Conservation (phyloP, 1,284 basidiomycete species). For the Puccinia polysora region DNA sequence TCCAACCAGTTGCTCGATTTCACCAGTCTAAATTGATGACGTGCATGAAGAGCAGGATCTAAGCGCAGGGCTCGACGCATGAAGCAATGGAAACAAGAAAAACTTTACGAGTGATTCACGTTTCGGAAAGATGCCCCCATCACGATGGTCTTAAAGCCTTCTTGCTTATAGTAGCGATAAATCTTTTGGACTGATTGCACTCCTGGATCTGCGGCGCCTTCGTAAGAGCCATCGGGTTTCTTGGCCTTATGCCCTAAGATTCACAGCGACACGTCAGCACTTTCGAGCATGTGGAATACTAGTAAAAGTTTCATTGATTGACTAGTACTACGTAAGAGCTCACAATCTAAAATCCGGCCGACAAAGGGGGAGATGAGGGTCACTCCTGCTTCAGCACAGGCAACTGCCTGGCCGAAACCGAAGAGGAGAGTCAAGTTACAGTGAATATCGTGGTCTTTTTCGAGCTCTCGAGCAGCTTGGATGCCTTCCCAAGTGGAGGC, state of each 20-base stretch:
- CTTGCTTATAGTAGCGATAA: conserved; percentile 98
- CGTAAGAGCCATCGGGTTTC: conserved; percentile 72
- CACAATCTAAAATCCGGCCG: conserved; percentile 61
- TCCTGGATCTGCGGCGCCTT: conserved; percentile 89
- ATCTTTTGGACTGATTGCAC: conserved; percentile 91
- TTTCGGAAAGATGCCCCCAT: conserved; percentile 99
- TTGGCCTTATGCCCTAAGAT: conserved; percentile 87
- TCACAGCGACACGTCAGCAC: not conserved
- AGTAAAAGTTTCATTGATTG: not conserved
- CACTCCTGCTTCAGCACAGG: conserved; percentile 94
- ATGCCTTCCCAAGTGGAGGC: conserved; percentile 99
- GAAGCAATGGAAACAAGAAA: too few species aligned
- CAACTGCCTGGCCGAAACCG: conserved; percentile 96
- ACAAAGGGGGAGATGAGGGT: conserved; percentile 99
- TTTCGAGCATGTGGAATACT: not conserved
- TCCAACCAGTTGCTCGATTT: conserved; percentile 91
- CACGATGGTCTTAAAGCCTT: conserved; percentile 97
- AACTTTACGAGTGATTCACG: conserved; percentile 57
- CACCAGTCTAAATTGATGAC: conserved; percentile 57
- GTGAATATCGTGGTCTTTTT: conserved; percentile 85
- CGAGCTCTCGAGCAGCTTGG: conserved; percentile 93
- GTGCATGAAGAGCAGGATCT: too few species aligned
- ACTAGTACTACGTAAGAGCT: not conserved
- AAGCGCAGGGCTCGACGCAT: too few species aligned
- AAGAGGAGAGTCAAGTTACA: conserved; percentile 99